phyloP scores from a whole-genome alignment of 768 basidiomycete genomes.

The Scleroderma bovista region DNA sequence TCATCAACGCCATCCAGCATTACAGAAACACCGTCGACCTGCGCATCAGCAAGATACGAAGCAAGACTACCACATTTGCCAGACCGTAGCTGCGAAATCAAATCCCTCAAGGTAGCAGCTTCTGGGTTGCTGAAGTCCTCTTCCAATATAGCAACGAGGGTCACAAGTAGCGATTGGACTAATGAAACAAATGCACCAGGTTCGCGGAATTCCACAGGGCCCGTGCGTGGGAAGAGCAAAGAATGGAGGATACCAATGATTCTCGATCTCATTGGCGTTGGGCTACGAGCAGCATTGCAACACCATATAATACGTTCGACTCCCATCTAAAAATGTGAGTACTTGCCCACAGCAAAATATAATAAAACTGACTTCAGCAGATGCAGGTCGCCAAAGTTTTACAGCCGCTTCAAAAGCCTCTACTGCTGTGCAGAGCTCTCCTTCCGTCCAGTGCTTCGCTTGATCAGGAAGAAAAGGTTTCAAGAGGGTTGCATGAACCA shows the following conservation, averaged over 20 bases:
- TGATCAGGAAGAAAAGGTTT: slow-evolving; percentile 46
- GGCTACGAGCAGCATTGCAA: slow-evolving; percentile 49
- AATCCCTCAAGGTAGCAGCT: slow-evolving; percentile 32
- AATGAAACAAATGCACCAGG: slow-evolving; percentile 47
- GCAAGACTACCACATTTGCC: slow-evolving; percentile 49
- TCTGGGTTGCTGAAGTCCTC: slow-evolving; percentile 20
- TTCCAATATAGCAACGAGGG: slow-evolving; percentile 33
- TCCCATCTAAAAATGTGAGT: slow-evolving; percentile 32
- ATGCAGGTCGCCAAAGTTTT: slow-evolving; percentile 50
- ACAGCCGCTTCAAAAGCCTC: slow-evolving; percentile 57
- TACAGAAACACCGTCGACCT: slow-evolving; percentile 6
- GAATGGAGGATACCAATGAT: slow-evolving; percentile 46
- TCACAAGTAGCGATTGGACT: slow-evolving; percentile 44
- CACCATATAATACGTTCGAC: slow-evolving; percentile 69
- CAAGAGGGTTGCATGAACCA: slow-evolving; percentile 55
- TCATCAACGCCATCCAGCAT: slow-evolving; percentile 9
- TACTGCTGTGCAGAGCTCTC: slow-evolving; percentile 50
- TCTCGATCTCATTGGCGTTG: slow-evolving; percentile 40
- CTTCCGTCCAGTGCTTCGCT: slow-evolving; percentile 33
- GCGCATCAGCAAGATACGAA: slow-evolving; percentile 8
- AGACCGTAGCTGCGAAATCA: slow-evolving; percentile 39
- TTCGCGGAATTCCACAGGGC: slow-evolving; percentile 36
- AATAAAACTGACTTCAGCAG: slow-evolving; percentile 43
- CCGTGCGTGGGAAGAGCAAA: slow-evolving; percentile 40
- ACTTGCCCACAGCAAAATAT: not conserved